Evolutionary conservation across 345 rosid species (phyloP).

Genomic region (Sisymbrium irio): DNA sequence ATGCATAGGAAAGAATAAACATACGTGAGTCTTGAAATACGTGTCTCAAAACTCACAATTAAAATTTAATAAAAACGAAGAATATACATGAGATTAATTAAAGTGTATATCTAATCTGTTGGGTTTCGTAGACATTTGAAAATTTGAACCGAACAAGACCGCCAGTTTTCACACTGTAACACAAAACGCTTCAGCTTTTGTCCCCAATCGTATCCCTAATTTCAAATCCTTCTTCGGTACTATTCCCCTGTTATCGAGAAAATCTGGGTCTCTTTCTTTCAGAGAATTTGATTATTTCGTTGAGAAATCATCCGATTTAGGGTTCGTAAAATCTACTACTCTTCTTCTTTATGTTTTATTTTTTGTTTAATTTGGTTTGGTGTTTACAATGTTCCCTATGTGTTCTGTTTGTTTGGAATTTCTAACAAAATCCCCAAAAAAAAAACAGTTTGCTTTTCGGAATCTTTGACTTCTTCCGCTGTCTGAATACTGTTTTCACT

Average conservation of each 20-base stretch:
- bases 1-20: too few species aligned
- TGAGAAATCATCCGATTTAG: not conserved
- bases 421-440: too few species aligned
- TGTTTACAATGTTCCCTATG: not conserved
- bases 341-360: not conserved
- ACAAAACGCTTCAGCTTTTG: not conserved
- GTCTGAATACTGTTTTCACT: too few species aligned
- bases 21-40: not conserved
- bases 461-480: too few species aligned
- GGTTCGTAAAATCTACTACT: not conserved
- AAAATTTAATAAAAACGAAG: too few species aligned
- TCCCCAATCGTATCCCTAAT: too few species aligned
- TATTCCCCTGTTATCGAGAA: not conserved
- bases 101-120: too few species aligned
- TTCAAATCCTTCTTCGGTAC: too few species aligned
- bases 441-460: too few species aligned
- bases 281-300: not conserved
- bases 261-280: not conserved
- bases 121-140: not conserved
- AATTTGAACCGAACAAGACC: slow-evolving; percentile 5
- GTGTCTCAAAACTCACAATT: not conserved
- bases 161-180: not conserved
- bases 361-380: too few species aligned
- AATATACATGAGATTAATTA: too few species aligned
- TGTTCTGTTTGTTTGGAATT: not conserved